Evolutionary conservation across 2,329 filamentous ascomycete species (phyloP).

Genomic region (Metarhizium brunneum): DNA sequence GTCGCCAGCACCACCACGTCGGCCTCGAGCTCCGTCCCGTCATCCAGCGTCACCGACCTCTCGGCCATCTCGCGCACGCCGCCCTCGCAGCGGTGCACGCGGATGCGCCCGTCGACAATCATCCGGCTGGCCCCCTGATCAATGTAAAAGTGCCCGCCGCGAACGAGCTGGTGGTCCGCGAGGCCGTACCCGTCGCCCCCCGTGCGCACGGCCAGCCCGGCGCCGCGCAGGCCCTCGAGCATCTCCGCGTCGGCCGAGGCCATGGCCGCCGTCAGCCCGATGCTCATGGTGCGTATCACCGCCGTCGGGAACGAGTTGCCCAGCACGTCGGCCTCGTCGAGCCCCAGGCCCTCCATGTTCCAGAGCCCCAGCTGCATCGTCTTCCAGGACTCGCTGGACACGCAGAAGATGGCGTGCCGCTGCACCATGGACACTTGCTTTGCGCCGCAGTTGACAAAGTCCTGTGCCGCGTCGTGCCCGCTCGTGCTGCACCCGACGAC

Average conservation of each 20-base stretch:
- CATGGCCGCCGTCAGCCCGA: conserved; percentile 31
- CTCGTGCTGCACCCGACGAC: conserved; percentile 40
- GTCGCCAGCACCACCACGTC: conserved; percentile 34
- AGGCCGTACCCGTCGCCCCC: conserved; percentile 26
- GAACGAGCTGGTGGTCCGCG: conserved; percentile 26
- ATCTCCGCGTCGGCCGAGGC: conserved; percentile 9
- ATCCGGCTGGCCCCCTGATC: conserved; percentile 30
- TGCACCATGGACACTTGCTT: conserved; percentile 42
- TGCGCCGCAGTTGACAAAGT: conserved; percentile 38
- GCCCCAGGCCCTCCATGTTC: conserved; percentile 27
- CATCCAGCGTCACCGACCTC: conserved; percentile 15
- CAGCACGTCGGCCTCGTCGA: conserved; percentile 40
- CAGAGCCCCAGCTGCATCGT: conserved; percentile 32
- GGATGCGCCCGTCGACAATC: conserved; percentile 31
- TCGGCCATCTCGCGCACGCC: conserved; percentile 23
- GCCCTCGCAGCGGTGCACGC: conserved; percentile 19
- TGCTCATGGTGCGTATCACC: conserved; percentile 22
- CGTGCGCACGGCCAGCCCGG: conserved; percentile 31
- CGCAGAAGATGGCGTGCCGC: conserved; percentile 36
- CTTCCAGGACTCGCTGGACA: conserved; percentile 30
- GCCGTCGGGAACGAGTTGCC: conserved; percentile 32
- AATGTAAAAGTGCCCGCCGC: conserved; percentile 32
- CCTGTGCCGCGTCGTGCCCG: conserved; percentile 40
- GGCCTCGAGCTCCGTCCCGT: conserved; percentile 26
- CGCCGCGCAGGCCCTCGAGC: conserved; percentile 8